Conservation (phyloP, 106 monocot species). For the Apostasia shenzhenica region DNA sequence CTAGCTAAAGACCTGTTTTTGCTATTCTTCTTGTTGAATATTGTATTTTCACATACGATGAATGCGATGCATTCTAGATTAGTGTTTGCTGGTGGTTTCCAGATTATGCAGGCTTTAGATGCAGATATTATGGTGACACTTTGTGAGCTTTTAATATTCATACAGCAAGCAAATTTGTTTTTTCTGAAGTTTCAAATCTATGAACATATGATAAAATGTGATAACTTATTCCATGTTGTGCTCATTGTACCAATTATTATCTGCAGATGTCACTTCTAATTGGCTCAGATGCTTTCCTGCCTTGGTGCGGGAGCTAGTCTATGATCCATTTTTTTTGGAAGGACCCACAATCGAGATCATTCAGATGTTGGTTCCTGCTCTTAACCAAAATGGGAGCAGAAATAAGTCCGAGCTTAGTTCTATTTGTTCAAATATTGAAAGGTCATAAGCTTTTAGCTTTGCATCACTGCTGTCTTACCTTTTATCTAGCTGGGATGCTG, state of each 20-base stretch:
- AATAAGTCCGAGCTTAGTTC: conserved; percentile 29
- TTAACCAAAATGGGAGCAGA: conserved; percentile 29
- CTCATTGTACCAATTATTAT: conserved; percentile 2
- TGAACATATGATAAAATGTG: too few species aligned
- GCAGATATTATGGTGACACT: neutral
- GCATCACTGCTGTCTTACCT: neutral
- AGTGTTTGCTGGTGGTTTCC: too few species aligned
- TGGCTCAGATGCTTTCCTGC: conserved; percentile 59
- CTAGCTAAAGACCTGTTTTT: too few species aligned
- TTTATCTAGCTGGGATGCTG: neutral
- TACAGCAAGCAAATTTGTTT: too few species aligned
- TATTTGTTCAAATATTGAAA: conserved; percentile 61
- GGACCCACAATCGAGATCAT: conserved; percentile 66
- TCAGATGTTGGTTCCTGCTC: conserved; percentile 53
- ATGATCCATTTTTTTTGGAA: conserved; percentile 77
- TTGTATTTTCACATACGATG: too few species aligned
- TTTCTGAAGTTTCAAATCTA: too few species aligned
- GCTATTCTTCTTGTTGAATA: too few species aligned
- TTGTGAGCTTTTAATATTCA: too few species aligned
- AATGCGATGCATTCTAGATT: too few species aligned
- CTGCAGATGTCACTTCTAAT: conserved; percentile 64
- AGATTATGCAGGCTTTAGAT: neutral
- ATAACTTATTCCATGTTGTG: neutral
- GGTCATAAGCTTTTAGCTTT: conserved; percentile 29
- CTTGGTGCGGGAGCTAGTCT: conserved; percentile 47